Conservation (phyloP, 805 yeast genomes). For the Alloascoidea hylecoeti region DNA sequence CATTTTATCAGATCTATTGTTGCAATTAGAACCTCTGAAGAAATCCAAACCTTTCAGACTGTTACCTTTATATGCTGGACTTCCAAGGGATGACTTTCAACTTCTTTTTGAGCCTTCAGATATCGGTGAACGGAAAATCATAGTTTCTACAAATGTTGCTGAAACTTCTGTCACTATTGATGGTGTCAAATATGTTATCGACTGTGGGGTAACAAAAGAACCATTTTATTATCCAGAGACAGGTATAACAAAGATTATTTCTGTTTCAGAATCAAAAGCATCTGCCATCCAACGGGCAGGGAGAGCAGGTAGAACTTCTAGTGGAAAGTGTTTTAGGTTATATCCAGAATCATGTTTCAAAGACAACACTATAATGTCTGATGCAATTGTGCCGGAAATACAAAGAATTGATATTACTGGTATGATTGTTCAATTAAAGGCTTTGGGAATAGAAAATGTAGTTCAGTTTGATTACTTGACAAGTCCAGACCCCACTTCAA, state of each 20-base stretch:
- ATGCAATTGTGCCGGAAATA: constrained; percentile 70
- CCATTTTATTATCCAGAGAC: constrained; percentile 63
- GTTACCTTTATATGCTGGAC: constrained; percentile 61
- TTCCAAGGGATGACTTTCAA: constrained; percentile 58
- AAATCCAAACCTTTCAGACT: constrained; percentile 41
- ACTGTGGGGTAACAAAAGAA: constrained; percentile 64
- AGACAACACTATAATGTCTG: constrained; percentile 19
- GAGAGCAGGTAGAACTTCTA: constrained; percentile 71
- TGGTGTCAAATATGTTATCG: constrained; percentile 66
- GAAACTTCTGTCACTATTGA: constrained; percentile 82
- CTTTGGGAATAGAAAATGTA: constrained; percentile 46
- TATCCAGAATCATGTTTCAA: constrained; percentile 28
- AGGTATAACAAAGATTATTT: constrained; percentile 59
- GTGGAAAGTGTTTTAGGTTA: constrained; percentile 56
- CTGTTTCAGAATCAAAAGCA: constrained; percentile 62
- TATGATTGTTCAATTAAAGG: constrained; percentile 51
- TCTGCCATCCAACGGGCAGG: constrained; percentile 75
- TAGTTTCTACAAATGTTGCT: constrained; percentile 78
- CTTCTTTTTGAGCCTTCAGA: constrained; percentile 40
- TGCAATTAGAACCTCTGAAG: constrained; percentile 27
- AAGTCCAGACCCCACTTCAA: constrained; percentile 56
- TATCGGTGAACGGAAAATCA: constrained; percentile 43
- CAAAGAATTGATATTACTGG: constrained; percentile 64
- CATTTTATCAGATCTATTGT: constrained; percentile 41
- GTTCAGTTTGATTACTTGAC: constrained; percentile 59